phyloP scores from a whole-genome alignment of 257 asterid species.

The Echites panduratus region DNA sequence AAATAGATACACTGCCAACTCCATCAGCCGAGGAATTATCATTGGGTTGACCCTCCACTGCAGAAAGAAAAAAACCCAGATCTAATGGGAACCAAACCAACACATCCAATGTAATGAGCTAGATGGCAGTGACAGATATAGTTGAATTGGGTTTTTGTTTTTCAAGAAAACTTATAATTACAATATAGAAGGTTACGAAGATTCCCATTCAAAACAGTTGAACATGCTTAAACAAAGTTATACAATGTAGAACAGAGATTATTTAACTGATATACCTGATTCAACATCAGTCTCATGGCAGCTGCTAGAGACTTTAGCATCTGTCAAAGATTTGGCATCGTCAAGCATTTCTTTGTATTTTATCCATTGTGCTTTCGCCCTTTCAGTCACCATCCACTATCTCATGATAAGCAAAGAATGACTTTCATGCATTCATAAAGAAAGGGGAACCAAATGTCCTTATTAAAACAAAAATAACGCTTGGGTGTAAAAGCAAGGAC shows the following conservation, averaged over 20 bases:
- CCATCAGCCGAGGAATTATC: constrained; percentile 24
- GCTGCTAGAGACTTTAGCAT: constrained; percentile 25
- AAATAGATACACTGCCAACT: constrained; percentile 25
- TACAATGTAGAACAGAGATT: no score
- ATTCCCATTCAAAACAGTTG: not conserved
- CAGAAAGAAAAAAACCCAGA: constrained; percentile 13
- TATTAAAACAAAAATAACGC: constrained; percentile 24
- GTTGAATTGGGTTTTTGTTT: not conserved
- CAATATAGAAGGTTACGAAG: not conserved
- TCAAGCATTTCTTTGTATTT: constrained; percentile 75
- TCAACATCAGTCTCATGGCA: constrained; percentile 12
- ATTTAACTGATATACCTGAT: constrained; percentile 21
- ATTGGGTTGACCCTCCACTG: constrained; percentile 32
- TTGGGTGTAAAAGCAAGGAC: constrained; percentile 10
- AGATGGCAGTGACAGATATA: not conserved
- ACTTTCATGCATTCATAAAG: not conserved
- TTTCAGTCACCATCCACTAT: constrained; percentile 91
- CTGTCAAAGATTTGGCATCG: constrained; percentile 42
- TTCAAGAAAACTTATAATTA: not conserved
- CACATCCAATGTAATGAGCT: not conserved
- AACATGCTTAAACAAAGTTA: not conserved
- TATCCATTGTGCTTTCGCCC: constrained; percentile 71
- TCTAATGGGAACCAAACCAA: constrained; percentile 11
- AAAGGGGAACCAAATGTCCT: constrained; percentile 20
- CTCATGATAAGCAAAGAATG: constrained; percentile 18